A percentile compares a stretch with the other conserved stretches of the same genome.
Evolutionary conservation across 148 eudicot species (phyloP).

Genomic region (Rhododendron kiyosumense): DNA sequence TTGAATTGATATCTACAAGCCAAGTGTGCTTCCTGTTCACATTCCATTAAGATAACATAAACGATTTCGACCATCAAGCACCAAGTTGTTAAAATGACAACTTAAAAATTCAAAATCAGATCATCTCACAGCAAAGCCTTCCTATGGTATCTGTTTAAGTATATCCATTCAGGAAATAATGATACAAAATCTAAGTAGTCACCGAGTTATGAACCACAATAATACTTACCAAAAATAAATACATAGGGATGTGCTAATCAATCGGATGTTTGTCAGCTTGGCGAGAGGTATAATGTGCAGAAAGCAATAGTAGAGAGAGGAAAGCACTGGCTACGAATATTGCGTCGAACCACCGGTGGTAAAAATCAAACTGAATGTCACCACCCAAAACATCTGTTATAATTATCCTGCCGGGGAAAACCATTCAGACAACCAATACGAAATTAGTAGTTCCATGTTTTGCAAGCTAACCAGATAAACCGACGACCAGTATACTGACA

Average conservation of each 20-base stretch:
- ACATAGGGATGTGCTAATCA: constrained; percentile 24
- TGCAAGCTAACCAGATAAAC: background rate
- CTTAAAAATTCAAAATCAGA: background rate
- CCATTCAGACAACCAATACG: background rate
- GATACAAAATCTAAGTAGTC: background rate
- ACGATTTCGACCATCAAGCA: background rate
- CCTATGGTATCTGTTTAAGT: background rate
- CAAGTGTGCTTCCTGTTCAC: background rate
- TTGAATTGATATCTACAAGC: background rate
- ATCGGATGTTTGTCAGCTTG: constrained; percentile 94
- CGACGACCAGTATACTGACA: background rate
- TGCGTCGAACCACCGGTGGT: constrained; percentile 98
- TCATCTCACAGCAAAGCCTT: background rate
- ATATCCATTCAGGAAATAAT: background rate
- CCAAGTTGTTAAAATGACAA: background rate
- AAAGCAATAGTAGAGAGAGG: constrained; percentile 87
- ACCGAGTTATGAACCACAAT: background rate
- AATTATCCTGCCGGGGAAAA: constrained; percentile 57
- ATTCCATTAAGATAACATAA: background rate
- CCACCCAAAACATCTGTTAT: constrained; percentile 99
- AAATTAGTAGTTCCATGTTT: background rate
- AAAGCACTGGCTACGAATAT: constrained; percentile 97
- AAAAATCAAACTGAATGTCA: constrained; percentile 94
- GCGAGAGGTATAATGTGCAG: constrained; percentile 95
- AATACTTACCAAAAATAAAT: constrained; percentile 7